Conservation (phyloP, 345 rosid species). For the Populus davidiana region DNA sequence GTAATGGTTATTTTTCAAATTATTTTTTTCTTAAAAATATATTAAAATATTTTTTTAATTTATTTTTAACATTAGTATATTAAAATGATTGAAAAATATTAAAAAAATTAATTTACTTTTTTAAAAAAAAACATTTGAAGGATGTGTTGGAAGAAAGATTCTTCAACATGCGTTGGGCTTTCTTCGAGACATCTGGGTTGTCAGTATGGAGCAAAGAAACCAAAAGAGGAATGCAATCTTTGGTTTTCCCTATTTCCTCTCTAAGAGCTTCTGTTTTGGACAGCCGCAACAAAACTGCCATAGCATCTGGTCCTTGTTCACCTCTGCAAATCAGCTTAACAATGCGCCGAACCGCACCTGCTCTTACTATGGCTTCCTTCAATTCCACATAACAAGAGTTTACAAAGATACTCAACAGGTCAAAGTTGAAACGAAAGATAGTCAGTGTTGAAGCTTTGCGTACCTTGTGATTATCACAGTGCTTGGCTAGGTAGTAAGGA, state of each 20-base stretch:
- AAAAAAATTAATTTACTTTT: no score
- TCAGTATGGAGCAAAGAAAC: slow-evolving; percentile 39
- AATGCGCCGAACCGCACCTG: slow-evolving; percentile 36
- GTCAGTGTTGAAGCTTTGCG: neutral
- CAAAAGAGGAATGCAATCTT: slow-evolving; percentile 45
- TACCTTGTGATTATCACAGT: slow-evolving; percentile 38
- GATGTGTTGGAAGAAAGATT: slow-evolving; percentile 49
- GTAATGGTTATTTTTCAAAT: rapidly evolving
- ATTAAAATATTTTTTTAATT: no score
- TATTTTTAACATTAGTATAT: no score
- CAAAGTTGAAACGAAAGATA: neutral
- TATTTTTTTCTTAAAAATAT: rapidly evolving
- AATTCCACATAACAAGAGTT: slow-evolving; percentile 10
- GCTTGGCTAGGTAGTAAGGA: slow-evolving; percentile 36
- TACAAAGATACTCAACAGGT: neutral
- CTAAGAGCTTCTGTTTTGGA: slow-evolving; percentile 33
- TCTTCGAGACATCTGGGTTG: slow-evolving; percentile 23
- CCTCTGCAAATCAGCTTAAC: slow-evolving; percentile 39
- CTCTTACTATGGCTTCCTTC: slow-evolving; percentile 43
- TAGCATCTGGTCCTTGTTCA: slow-evolving; percentile 26
- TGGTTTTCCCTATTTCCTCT: slow-evolving; percentile 44
- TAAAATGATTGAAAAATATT: no score
- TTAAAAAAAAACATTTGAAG: slow-evolving; percentile 9
- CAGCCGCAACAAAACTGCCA: slow-evolving; percentile 40
- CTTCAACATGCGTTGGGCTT: slow-evolving; percentile 32